Evolutionary conservation across 208 protist species (phyloP), one percentile per base, ranked within the genome.

Genomic region (Trypanosoma brucei): DNA sequence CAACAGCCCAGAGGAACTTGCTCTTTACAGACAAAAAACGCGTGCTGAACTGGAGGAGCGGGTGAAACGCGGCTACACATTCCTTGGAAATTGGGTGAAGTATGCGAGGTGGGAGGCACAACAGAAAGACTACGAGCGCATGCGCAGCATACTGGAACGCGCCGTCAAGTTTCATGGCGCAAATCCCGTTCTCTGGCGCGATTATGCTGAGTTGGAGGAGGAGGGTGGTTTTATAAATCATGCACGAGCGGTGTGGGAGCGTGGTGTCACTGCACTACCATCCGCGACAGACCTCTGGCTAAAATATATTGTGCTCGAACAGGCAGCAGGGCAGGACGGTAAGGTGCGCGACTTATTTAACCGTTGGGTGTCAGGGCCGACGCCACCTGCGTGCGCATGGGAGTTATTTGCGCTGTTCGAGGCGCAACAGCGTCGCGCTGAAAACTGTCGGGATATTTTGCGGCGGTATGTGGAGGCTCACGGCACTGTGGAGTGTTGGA

Each of bases 121-220:
- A 62, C 97, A 99, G 81, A 77, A 86, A 8, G 97, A 99, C 68
- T 96, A 97, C 61, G 85, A 72, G 6, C 84, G 97, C 33, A 98
- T 98, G 65, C 86, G 98, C 0, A 93, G 79, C 22, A 82, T 99
- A 11, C 96, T 96, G 69, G 98, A 99, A 86, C 78, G 98, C 30
- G 94, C 96, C 0, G 72, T 86, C 14, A 76, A 88, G 33, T 74
- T 92, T n/a, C 91, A 99, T 68, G 90, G 95, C 39, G 76, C 82
- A 13, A 92, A 98, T 63, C 42, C 79, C 9, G 83, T 73, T 11
- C 30, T 99, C 7, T 99, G 94, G 95, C 74, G 98, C 9, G 91
- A 97, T 51, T 99, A 99, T 75, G 97, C 98, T 1, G 98, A 99
- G 70, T 96, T 99, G 84, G 98, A 99, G 80, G 98, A 97, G 92